These are phyloP conservation scores for Sporobolomyces roseus DNA, from an alignment of 768 basidiomycete genomes.

Conservation along the genomic window DNA sequence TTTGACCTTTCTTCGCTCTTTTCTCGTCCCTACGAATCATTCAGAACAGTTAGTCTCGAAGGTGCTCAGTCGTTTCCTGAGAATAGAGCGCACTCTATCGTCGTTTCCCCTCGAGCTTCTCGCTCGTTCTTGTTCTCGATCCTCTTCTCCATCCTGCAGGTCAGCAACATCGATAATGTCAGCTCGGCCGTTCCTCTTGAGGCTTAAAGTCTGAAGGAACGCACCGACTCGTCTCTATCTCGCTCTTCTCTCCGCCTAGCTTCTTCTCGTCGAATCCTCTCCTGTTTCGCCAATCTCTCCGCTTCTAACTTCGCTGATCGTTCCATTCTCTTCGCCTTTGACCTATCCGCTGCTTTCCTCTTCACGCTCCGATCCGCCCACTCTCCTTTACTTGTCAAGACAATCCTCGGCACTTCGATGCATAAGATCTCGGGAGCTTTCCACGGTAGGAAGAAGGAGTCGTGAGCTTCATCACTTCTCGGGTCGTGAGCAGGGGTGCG, in stretches of 20 bases:
- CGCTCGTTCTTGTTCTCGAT: no score
- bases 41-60: no score
- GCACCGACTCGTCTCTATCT: neutral
- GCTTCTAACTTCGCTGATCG: neutral
- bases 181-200: no score
- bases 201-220: neutral
- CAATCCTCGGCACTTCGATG: slow-evolving; percentile 18
- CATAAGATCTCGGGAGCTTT: slow-evolving; percentile 30
- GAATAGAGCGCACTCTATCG: no score
- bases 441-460: slow-evolving; percentile 36
- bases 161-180: no score
- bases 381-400: slow-evolving; percentile 20
- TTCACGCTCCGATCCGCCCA: slow-evolving; percentile 23
- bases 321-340: slow-evolving; percentile 10
- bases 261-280: neutral
- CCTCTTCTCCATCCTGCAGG: no score
- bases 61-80: no score
- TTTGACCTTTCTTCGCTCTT: no score
- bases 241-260: neutral
- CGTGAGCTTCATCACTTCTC: slow-evolving; percentile 7
- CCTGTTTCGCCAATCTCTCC: neutral
- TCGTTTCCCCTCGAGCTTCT: no score
- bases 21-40: no score
- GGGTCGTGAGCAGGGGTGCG: neutral
- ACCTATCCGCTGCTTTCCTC: slow-evolving; percentile 20